Conservation (phyloP, 768 basidiomycete genomes). For the Boletus insuetus region DNA sequence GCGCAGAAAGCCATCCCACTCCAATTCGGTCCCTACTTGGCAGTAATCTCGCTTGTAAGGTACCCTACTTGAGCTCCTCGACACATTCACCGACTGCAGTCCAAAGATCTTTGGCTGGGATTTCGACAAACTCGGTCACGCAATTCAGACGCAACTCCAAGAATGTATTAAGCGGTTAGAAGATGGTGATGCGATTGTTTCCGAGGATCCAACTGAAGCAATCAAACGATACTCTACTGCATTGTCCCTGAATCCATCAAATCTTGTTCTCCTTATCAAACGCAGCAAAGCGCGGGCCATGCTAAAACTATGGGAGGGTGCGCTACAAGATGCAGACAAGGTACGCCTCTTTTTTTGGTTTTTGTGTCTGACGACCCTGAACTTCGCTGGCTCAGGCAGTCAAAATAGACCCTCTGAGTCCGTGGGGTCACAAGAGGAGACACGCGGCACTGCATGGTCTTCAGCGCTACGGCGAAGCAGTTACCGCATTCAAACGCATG, state of each 20-base stretch:
- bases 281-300: background rate
- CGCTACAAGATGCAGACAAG: background rate
- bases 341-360: background rate
- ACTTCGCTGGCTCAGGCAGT: background rate
- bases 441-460: conserved; percentile 4
- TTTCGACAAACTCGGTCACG: background rate
- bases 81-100: background rate
- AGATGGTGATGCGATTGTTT: background rate
- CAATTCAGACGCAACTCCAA: background rate
- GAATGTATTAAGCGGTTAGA: background rate
- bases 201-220: background rate
- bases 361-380: background rate
- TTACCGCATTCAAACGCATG: background rate
- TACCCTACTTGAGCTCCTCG: fast-evolving
- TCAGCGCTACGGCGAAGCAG: background rate
- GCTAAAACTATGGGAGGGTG: background rate
- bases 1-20: background rate
- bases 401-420: background rate
- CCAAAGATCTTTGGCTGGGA: conserved; percentile 9
- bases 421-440: conserved; percentile 8
- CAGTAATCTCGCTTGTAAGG: conserved; percentile 7
- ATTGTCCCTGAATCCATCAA: conserved; percentile 1
- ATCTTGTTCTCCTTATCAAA: background rate
- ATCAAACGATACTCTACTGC: conserved; percentile 5
- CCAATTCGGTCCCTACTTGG: background rate